Evolutionary conservation across 495 filamentous ascomycete genomes (phyloP), one percentile per base, ranked within the genome.

Genomic region (Aspergillus sparsus): DNA sequence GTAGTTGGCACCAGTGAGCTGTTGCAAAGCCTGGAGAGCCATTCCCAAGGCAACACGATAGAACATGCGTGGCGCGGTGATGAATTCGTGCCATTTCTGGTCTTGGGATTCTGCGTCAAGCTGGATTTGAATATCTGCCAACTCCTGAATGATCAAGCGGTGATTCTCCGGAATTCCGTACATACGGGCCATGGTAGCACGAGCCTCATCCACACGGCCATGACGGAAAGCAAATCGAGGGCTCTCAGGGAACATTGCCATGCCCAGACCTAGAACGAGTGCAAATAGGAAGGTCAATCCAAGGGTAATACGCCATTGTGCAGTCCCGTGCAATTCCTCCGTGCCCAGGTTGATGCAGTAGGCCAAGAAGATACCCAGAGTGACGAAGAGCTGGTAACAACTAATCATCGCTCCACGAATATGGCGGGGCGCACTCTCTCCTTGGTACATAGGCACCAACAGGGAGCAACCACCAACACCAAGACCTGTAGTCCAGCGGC

Each of bases 311-410:
- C 88, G 80, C 89, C 91, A 95, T 41, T 88, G 85, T 37, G 76
- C 83, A 37, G 82, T 77, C 10, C 68, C 70, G 0, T 66, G 51
- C 15, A 77, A 58, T 35, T 57, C 72, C 56, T 85, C 74, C 21
- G 90, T 92, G 32, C 89, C 90, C 69, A 82, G 88, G 72, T 94
- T 91, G 77, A 93, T 85, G 68, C 85, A 85, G 72, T 91, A 85
- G 53, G 90, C 87, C 7, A 86, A 79, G 75, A 91, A 90, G 72
- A 93, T 95, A 59, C 91, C 91, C 39, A 92, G 73, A 8, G 91
- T 93, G 75, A 96, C 89, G 72, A 94, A 92, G 1, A 95, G 83
- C 74, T 95, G 91, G 75, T 96, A 94, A 77, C 79, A 75, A 82
- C 81, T 74, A 55, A 90, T 83, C 60, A 90, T 77, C 44, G 88